These are phyloP conservation scores for Salix koriyanagi DNA, from an alignment of 345 rosid species.

Conservation along the genomic window DNA sequence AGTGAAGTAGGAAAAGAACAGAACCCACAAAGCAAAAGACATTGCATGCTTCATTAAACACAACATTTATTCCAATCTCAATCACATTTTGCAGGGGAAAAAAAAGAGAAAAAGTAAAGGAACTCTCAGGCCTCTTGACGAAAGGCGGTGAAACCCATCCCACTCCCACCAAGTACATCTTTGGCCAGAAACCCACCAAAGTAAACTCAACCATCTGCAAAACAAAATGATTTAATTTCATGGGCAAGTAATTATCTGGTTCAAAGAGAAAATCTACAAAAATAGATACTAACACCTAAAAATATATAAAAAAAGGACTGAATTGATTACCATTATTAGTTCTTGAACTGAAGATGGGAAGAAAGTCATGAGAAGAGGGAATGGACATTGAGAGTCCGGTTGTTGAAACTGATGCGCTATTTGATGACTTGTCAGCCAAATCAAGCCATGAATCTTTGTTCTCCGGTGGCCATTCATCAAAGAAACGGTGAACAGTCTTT, in stretches of 20 bases:
- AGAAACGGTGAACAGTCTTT: slow-evolving; percentile 74
- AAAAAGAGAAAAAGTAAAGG: neutral
- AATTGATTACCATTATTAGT: slow-evolving; percentile 31
- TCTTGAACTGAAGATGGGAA: slow-evolving; percentile 47
- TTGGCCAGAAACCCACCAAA: slow-evolving; percentile 15
- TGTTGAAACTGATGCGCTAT: slow-evolving; percentile 38
- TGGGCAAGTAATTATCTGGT: neutral
- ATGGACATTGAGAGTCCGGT: slow-evolving; percentile 64
- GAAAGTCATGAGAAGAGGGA: slow-evolving; percentile 56
- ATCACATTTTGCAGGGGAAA: slow-evolving; percentile 1
- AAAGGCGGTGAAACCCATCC: slow-evolving; percentile 4
- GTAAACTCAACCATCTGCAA: slow-evolving; percentile 36
- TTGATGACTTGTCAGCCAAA: slow-evolving; percentile 58
- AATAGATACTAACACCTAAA: neutral
- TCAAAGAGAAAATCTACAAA: too few species aligned
- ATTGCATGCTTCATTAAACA: slow-evolving; percentile 22
- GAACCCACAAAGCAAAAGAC: neutral
- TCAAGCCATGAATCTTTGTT: slow-evolving; percentile 54
- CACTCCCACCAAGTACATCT: slow-evolving; percentile 17
- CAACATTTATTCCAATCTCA: slow-evolving; percentile 6
- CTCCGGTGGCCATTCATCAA: slow-evolving; percentile 82
- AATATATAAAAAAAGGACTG: neutral
- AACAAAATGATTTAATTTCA: neutral
- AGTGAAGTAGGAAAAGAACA: slow-evolving; percentile 1
- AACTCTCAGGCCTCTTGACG: neutral